Percentiles rank a stretch among this genome's conserved stretches.
phyloP scores from a whole-genome alignment of 345 rosid genomes.

The Citrus mangshanensis region DNA sequence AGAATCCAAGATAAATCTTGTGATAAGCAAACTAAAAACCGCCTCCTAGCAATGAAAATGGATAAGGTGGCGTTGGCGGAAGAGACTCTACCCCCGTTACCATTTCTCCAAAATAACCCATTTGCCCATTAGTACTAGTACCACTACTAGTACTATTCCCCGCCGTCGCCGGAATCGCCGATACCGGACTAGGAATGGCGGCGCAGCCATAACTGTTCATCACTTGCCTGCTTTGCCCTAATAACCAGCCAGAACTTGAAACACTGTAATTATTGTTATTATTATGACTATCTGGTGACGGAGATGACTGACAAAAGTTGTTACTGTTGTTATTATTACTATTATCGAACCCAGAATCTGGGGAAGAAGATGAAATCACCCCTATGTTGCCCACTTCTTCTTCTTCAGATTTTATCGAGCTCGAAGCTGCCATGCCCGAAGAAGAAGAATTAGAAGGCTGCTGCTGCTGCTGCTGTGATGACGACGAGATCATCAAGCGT shows the following conservation, averaged over 20 bases:
- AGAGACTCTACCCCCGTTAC: constrained; percentile 39
- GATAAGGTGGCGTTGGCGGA: constrained; percentile 66
- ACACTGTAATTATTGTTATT: too few relatives aligned
- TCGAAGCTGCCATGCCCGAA: constrained; percentile 39
- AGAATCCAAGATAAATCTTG: constrained; percentile 27
- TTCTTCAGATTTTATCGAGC: constrained; percentile 52
- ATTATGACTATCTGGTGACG: constrained; percentile 33
- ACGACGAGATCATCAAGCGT: constrained; percentile 37
- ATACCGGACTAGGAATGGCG: not conserved
- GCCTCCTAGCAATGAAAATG: constrained; percentile 73
- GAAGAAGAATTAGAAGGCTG: constrained; percentile 22
- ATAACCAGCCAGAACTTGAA: constrained; percentile 24
- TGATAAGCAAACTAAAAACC: constrained; percentile 47
- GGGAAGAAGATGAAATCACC: constrained; percentile 35
- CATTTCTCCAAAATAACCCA: constrained; percentile 40
- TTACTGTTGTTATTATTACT: not conserved
- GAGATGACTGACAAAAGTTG: constrained; percentile 18
- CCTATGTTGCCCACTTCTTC: constrained; percentile 40
- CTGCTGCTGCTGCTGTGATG: not conserved
- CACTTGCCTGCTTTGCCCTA: constrained; percentile 10
- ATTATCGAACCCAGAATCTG: constrained; percentile 30
- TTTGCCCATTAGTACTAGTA: constrained; percentile 16
- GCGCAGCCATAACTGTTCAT: constrained; percentile 7
- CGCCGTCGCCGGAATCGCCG: not conserved
- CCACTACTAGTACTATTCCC: not conserved